phyloP scores from a whole-genome alignment of 1,284 basidiomycete genomes.

The Pyrrhoderma noxium region DNA sequence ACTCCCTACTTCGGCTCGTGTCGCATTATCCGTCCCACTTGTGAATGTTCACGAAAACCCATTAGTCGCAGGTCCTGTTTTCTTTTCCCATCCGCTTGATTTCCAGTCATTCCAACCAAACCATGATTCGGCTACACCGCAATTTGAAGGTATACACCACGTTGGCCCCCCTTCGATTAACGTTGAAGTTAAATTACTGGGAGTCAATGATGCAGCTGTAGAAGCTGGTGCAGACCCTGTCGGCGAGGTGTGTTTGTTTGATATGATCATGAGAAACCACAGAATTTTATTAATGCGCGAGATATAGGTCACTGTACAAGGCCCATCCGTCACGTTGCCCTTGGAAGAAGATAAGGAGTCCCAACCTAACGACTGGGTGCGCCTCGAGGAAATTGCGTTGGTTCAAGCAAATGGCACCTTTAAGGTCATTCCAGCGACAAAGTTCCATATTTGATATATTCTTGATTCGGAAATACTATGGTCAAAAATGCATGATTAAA shows the following conservation, averaged over 20 bases:
- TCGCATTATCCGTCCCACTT: slow-evolving; percentile 65
- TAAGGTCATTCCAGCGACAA: slow-evolving; percentile 26
- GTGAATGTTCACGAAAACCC: slow-evolving; percentile 56
- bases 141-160: slow-evolving; percentile 39
- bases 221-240: slow-evolving; percentile 53
- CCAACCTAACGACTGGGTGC: slow-evolving; percentile 43
- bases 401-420: slow-evolving; percentile 62
- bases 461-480: too few relatives aligned
- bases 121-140: slow-evolving; percentile 22
- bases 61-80: slow-evolving; percentile 56
- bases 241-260: slow-evolving; percentile 40
- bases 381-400: slow-evolving; percentile 37
- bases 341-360: slow-evolving; percentile 37
- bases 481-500: too few relatives aligned
- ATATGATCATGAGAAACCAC: slow-evolving; percentile 17
- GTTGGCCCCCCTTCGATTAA: slow-evolving; percentile 70
- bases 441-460: slow-evolving; percentile 4
- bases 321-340: slow-evolving; percentile 45
- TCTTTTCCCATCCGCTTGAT: slow-evolving; percentile 69
- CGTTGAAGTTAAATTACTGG: slow-evolving; percentile 61
- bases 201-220: slow-evolving; percentile 52
- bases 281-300: slow-evolving; percentile 22
- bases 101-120: slow-evolving; percentile 53
- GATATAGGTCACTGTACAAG: slow-evolving; percentile 32
- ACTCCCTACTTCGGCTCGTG: slow-evolving; percentile 49